Evolutionary conservation across 1,284 basidiomycete genomes (phyloP), one percentile per base, ranked within the genome.

Genomic region (Ceratobasidium sp.): DNA sequence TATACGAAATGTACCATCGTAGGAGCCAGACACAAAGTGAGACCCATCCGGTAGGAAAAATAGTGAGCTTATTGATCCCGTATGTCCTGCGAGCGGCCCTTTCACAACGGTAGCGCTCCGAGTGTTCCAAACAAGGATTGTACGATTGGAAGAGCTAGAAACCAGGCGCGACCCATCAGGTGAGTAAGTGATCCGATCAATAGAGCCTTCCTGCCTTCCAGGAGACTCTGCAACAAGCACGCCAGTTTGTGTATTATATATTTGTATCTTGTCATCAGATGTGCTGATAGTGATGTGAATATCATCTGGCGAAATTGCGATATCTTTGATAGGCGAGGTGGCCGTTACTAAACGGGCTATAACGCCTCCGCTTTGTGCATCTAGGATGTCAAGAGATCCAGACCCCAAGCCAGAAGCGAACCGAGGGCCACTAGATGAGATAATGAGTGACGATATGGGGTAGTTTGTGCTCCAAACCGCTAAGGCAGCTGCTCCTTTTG

Each of bases 81-180:
- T 26, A 42, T 80, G 69, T 6, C 84, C 84, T 80, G 84, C 85
- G 63, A 87, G 83, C n/a, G 71, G 63, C 26, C 40, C 15, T n/a
- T 10, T n/a, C 26, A 28, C 13, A 15, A 28, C n/a, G 13, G 12
- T 15, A 12, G 13, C 12, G 10, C 13, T 23, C 15, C n/a, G 20
- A 10, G 55, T 23, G 4, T 58, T n/a, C 55, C 55, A 58, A 9
- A 58, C n/a, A 23, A 12, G 1, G 9, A 58, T 58, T 10, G 55
- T 58, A n/a, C n/a, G 4, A 23, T 58, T n/a, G 10, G 10, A 6
- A 10, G 55, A 58, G 13, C 69, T 39, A 10, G 79, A 58, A 10
- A 39, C 70, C 10, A 78, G 18, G 33, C 40, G 55, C 20, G 33
- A 40, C 1, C 67, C 77, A 53, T 78, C 70, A 18, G 79, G 63